Conservation (phyloP, 768 basidiomycete genomes). For the Amanita polypyramis region DNA sequence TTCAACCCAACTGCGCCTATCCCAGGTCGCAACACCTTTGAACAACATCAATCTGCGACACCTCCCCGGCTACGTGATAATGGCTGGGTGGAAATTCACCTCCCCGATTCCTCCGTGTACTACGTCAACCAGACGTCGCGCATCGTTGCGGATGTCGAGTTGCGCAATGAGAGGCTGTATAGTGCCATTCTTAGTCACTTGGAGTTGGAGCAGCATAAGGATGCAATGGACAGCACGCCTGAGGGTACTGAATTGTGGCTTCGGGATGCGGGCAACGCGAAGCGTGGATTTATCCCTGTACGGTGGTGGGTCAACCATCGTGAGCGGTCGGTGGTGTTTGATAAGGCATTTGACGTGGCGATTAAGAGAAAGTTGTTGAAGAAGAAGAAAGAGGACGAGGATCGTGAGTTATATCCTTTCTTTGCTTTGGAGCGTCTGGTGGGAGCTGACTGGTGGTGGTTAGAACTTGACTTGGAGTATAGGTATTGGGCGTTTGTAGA, state of each 20-base stretch:
- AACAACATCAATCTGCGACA: slow-evolving; percentile 8
- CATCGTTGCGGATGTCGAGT: slow-evolving; percentile 61
- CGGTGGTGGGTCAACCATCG: slow-evolving; percentile 62
- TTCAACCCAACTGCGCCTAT: background rate
- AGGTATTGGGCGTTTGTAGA: slow-evolving; percentile 80
- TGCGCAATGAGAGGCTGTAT: slow-evolving; percentile 42
- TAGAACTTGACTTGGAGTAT: slow-evolving; percentile 68
- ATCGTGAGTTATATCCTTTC: slow-evolving; percentile 26
- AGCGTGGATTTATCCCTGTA: slow-evolving; percentile 24
- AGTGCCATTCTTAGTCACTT: slow-evolving; percentile 40
- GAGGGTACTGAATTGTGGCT: slow-evolving; percentile 55
- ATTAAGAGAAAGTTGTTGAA: slow-evolving; percentile 17
- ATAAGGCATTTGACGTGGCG: slow-evolving; percentile 25
- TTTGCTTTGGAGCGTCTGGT: background rate
- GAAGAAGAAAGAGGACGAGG: slow-evolving; percentile 24
- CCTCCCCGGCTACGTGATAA: slow-evolving; percentile 33
- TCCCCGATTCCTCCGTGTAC: slow-evolving; percentile 67
- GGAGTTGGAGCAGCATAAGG: slow-evolving; percentile 22
- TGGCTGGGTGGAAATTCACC: slow-evolving; percentile 67
- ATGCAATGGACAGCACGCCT: slow-evolving; percentile 15
- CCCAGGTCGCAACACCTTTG: background rate
- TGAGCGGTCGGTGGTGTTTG: slow-evolving; percentile 37
- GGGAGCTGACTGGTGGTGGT: background rate
- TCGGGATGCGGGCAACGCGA: slow-evolving; percentile 25
- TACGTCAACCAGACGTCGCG: slow-evolving; percentile 54